Evolutionary conservation across 768 basidiomycete genomes (phyloP).

Genomic region (Leucocoprinus birnbaumii): DNA sequence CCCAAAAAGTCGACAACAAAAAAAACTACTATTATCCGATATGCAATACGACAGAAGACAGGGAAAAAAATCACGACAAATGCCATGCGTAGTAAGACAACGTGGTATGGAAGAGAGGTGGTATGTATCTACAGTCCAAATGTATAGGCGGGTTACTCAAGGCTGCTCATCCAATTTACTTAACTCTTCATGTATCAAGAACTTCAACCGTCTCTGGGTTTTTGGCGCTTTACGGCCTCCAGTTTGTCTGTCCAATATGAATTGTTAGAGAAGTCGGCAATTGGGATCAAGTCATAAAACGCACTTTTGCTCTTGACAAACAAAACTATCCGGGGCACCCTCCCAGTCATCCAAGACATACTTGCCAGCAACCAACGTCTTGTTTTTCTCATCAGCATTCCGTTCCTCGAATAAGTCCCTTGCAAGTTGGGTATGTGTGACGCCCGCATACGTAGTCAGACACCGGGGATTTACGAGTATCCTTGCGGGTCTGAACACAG

Average conservation of each 20-base stretch:
- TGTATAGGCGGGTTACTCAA: neutral
- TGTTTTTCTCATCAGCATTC: slow-evolving; percentile 64
- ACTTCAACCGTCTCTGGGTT: slow-evolving; percentile 80
- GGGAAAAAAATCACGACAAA: no score
- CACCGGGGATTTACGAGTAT: slow-evolving; percentile 96
- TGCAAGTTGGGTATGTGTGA: slow-evolving; percentile 95
- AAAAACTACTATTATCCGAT: no score
- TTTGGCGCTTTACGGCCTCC: slow-evolving; percentile 89
- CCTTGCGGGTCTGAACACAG: slow-evolving; percentile 81
- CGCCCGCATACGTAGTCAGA: slow-evolving; percentile 97
- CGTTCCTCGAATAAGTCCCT: slow-evolving; percentile 86
- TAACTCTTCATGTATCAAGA: slow-evolving; percentile 79
- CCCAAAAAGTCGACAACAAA: no score
- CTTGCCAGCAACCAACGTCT: slow-evolving; percentile 49
- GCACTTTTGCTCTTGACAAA: slow-evolving; percentile 92
- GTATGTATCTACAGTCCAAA: no score
- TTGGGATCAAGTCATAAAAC: slow-evolving; percentile 19
- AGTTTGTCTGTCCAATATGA: slow-evolving; percentile 54
- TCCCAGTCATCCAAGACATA: slow-evolving; percentile 95
- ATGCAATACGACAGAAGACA: no score
- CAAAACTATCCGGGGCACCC: slow-evolving; percentile 94
- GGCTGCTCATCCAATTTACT: slow-evolving; percentile 15
- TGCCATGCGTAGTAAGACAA: no score
- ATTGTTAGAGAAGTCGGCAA: neutral
- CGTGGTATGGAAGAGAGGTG: no score